Percentiles rank a stretch among this genome's conserved stretches.
Evolutionary conservation across 495 filamentous ascomycete genomes (phyloP).

Genomic region (Neurospora sp.): DNA sequence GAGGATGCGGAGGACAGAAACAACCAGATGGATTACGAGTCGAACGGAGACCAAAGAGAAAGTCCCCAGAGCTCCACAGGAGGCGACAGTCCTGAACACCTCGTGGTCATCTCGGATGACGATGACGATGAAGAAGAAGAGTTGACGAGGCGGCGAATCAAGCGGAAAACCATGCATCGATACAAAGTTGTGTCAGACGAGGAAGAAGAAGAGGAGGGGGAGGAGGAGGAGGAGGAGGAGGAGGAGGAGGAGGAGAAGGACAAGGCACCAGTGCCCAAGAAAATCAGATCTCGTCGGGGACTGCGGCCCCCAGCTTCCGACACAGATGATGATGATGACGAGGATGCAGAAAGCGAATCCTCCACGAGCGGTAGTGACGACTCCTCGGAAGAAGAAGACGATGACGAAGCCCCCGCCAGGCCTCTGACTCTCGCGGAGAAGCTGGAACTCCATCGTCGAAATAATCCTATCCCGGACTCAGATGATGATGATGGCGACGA

Average conservation of each 20-base stretch:
- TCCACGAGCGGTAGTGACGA: background rate
- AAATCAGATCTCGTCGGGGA: background rate
- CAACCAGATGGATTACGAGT: background rate
- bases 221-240: background rate
- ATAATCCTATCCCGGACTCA: background rate
- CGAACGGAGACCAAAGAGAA: background rate
- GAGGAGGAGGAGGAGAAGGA: background rate
- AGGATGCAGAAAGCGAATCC: background rate
- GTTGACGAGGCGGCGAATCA: background rate
- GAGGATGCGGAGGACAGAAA: background rate
- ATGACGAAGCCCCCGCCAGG: background rate
- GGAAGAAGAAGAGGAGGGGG: background rate
- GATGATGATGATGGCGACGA: slow-evolving; percentile 1
- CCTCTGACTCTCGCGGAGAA: slow-evolving; percentile 9
- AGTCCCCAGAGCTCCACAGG: background rate
- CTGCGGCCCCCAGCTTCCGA: background rate
- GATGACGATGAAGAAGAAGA: background rate
- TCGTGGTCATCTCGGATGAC: background rate
- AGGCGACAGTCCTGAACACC: background rate
- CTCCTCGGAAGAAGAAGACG: slow-evolving; percentile 1
- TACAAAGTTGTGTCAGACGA: background rate
- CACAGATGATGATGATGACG: background rate
- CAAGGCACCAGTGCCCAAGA: background rate
- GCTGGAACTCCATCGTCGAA: slow-evolving; percentile 6
- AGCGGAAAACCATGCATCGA: background rate